Conservation (phyloP, 2,329 filamentous ascomycete genomes). For the Epichloe elymi region DNA sequence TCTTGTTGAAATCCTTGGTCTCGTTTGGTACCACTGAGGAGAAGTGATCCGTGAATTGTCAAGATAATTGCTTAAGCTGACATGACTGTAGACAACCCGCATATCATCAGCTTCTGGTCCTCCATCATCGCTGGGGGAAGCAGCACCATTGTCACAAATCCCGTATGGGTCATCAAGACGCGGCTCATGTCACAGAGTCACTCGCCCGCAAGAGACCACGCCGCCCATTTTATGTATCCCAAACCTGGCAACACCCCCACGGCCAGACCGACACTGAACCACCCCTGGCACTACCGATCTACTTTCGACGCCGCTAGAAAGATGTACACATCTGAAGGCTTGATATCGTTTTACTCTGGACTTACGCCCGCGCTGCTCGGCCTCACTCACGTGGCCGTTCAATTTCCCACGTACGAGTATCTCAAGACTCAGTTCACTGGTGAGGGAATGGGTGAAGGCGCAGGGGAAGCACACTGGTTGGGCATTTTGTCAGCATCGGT, state of each 20-base stretch:
- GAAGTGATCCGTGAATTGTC: background rate
- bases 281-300: conserved; percentile 83
- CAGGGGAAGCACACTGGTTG: conserved; percentile 50
- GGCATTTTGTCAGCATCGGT: conserved; percentile 83
- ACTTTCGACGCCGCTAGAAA: conserved; percentile 87
- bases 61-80: background rate
- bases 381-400: conserved; percentile 87
- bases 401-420: conserved; percentile 92
- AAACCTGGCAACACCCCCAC: conserved; percentile 41
- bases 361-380: conserved; percentile 85
- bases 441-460: conserved; percentile 64
- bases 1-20: background rate
- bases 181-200: conserved; percentile 87
- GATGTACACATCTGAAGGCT: conserved; percentile 86
- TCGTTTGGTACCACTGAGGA: background rate
- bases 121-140: conserved; percentile 83
- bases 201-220: conserved; percentile 31
- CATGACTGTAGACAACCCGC: conserved; percentile 48
- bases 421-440: conserved; percentile 87
- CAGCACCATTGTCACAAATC: conserved; percentile 89
- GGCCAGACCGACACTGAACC: conserved; percentile 40
- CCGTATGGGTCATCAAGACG: conserved; percentile 99
- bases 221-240: conserved; percentile 32
- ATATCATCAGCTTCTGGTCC: conserved; percentile 73
- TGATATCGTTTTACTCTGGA: conserved; percentile 88